These are phyloP conservation scores for Trichophyton rubrum DNA, from an alignment of 2,329 filamentous ascomycete genomes.

Conservation along the genomic window DNA sequence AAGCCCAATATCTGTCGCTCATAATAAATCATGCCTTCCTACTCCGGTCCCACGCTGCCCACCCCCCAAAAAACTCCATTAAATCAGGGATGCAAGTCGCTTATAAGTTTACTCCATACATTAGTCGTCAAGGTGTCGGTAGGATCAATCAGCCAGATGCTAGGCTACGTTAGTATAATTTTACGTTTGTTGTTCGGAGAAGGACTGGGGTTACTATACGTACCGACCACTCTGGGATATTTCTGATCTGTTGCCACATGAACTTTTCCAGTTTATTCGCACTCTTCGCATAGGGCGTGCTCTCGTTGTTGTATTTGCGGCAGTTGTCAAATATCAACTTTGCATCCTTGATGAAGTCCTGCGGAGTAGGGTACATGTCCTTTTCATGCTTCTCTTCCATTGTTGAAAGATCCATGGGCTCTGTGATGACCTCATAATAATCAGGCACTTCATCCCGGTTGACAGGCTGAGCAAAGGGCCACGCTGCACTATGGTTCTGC, in stretches of 20 bases:
- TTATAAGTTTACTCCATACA: background rate
- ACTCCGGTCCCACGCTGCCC: background rate
- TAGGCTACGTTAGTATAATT: background rate
- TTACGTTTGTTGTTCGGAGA: too few relatives aligned
- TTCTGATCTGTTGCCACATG: slow-evolving; percentile 88
- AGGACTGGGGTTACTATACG: slow-evolving; percentile 18
- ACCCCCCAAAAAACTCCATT: background rate
- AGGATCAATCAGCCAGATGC: slow-evolving; percentile 2
- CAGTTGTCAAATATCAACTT: slow-evolving; percentile 90
- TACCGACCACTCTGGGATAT: slow-evolving; percentile 81
- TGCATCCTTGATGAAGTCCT: slow-evolving; percentile 85
- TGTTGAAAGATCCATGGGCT: slow-evolving; percentile 90
- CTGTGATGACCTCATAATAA: slow-evolving; percentile 96
- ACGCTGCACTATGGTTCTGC: slow-evolving; percentile 83
- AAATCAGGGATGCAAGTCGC: background rate
- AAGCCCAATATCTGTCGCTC: background rate
- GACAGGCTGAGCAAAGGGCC: slow-evolving; percentile 90
- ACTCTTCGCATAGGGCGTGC: slow-evolving; percentile 84
- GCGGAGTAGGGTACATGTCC: slow-evolving; percentile 78
- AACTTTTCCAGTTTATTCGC: slow-evolving; percentile 87
- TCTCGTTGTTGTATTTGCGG: slow-evolving; percentile 91
- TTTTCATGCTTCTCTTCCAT: slow-evolving; percentile 95
- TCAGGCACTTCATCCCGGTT: slow-evolving; percentile 95
- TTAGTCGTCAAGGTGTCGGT: background rate
- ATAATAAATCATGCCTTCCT: background rate